Base-by-base conservation (phyloP, 1,284 basidiomycete species). In the Microbotryum silenes-acaulis region DNA sequence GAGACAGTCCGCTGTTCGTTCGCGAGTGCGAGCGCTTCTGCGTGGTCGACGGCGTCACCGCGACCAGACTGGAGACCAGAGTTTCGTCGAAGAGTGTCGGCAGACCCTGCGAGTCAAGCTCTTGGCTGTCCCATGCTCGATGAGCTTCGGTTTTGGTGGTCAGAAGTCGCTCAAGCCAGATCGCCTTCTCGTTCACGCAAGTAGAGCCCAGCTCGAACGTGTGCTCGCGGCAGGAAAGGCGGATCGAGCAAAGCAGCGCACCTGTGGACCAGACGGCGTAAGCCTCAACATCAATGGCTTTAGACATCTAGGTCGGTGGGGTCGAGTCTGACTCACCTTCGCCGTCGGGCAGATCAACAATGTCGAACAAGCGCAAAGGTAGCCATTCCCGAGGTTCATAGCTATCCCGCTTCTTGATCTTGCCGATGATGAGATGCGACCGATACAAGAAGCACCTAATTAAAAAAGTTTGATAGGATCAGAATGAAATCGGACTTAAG, bases 371-470 rank as follows among this genome's bases (percentile, higher is more conserved):
- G 23, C 71, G 60, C 37, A 94, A 77, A 47, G 85, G 82, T 70
- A 96, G 85, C 87, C 89, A 96, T 73, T 92, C 87, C 61, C 81
- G 82, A 12, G 89, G 84, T 71, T 93, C 90, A 72, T 94, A 96
- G 74, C 82, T 68, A 21, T 69, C 87, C 51, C 83, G 81, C 76
- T 89, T 91, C 67, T 81, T 79, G 56, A 91, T 85, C 77, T 94
- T 96, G 70, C 85, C 88, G 46, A 97, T 78, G 48, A 94, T 81
- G 53, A 96, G 76, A 73, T 91, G 94, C 18, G 89, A 89, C 14
- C 82, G 77, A 72, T 91, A 97, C 52, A 97, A 77, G 74, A 96
- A 93, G 12, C 87, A 88, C 45, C 88, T 91, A 21, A 90, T 0
- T 6, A 6, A 27, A 4, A 79, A 74, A 93, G 92, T 74, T 88